These are phyloP conservation scores for Ilex paraguariensis DNA, from an alignment of 305 asterid species.

Conservation along the genomic window DNA sequence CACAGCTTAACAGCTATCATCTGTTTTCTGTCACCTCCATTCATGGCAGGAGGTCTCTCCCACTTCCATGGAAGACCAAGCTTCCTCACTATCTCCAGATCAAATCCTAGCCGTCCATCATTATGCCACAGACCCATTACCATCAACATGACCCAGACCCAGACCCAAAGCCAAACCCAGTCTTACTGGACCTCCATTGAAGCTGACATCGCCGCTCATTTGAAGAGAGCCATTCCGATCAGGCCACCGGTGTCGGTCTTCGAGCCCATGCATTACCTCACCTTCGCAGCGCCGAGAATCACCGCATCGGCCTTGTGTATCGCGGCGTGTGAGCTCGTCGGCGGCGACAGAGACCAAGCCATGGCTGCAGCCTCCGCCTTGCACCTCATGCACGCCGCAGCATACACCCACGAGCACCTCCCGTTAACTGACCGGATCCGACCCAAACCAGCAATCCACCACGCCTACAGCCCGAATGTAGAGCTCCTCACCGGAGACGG, in stretches of 20 bases:
- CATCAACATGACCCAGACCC: conserved; percentile 17
- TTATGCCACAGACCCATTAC: conserved; percentile 1
- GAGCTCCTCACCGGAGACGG: conserved; percentile 64
- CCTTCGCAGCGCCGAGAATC: conserved; percentile 47
- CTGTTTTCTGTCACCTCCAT: too few relatives aligned
- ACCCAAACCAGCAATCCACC: conserved; percentile 17
- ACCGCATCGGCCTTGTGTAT: conserved; percentile 50
- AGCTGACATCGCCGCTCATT: conserved; percentile 32
- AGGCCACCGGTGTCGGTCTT: conserved; percentile 41
- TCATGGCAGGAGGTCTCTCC: conserved; percentile 6
- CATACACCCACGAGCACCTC: conserved; percentile 42
- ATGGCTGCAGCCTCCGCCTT: conserved; percentile 51
- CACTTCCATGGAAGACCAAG: conserved; percentile 10
- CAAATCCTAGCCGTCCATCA: conserved; percentile 6
- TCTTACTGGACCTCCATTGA: conserved; percentile 42
- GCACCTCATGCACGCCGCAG: conserved; percentile 55
- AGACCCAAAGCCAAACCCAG: conserved; percentile 1
- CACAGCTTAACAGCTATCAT: too few relatives aligned
- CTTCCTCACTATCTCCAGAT: conserved; percentile 4
- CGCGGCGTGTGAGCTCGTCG: conserved; percentile 58
- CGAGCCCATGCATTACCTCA: conserved; percentile 66
- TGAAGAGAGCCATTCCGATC: conserved; percentile 39
- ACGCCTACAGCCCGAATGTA: conserved; percentile 42
- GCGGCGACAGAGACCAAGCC: conserved; percentile 43
- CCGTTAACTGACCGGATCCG: conserved; percentile 31